Conservation (phyloP, 1,284 basidiomycete genomes). For the Microbotryum saponariae region DNA sequence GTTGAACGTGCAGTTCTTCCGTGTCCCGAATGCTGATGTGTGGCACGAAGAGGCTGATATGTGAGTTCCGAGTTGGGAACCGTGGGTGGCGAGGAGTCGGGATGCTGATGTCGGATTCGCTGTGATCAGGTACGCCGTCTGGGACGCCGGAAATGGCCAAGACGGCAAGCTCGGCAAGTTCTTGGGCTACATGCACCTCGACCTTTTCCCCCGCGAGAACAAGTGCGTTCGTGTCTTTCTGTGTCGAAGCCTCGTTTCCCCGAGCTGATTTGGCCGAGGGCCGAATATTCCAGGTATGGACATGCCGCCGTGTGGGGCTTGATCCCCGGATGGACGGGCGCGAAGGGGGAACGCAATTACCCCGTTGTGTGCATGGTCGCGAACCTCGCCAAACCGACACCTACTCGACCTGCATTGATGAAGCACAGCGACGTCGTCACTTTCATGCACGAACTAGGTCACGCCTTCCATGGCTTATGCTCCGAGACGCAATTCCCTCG, state of each 20-base stretch:
- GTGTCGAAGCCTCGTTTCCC: no score
- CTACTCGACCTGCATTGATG: conserved; percentile 71
- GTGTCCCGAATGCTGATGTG: conserved; percentile 42
- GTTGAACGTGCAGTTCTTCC: conserved; percentile 62
- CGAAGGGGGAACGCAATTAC: conserved; percentile 56
- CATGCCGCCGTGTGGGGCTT: conserved; percentile 80
- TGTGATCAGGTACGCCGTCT: conserved; percentile 62
- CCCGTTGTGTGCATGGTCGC: conserved; percentile 66
- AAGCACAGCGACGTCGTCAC: conserved; percentile 56
- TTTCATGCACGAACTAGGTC: conserved; percentile 60
- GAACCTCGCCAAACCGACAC: conserved; percentile 72
- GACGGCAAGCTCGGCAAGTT: conserved; percentile 46
- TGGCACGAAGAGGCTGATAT: conserved; percentile 28
- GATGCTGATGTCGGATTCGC: conserved; percentile 40
- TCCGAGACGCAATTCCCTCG: conserved; percentile 61
- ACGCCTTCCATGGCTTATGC: conserved; percentile 73
- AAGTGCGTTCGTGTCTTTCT: conserved; percentile 10
- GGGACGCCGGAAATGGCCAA: conserved; percentile 52
- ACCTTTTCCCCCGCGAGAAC: conserved; percentile 63
- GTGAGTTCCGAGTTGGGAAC: conserved; percentile 3
- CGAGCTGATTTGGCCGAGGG: conserved; percentile 48
- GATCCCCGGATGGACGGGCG: conserved; percentile 29
- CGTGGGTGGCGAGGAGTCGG: no score
- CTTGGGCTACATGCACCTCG: conserved; percentile 72
- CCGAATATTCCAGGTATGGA: conserved; percentile 68